Evolutionary conservation across 2,329 filamentous ascomycete genomes (phyloP).

Genomic region (Ramularia collo-cygni): DNA sequence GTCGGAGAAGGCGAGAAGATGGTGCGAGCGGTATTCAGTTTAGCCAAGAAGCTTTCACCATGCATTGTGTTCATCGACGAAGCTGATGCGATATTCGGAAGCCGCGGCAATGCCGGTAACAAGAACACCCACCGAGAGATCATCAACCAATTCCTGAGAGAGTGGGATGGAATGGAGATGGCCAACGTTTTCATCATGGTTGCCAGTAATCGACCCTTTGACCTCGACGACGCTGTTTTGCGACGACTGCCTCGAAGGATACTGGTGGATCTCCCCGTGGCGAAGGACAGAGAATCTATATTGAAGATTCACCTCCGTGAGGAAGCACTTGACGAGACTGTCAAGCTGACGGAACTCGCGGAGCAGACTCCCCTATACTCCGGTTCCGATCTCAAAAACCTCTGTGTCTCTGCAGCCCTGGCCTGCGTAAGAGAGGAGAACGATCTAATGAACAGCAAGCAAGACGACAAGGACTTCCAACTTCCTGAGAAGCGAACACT

Average conservation of each 20-base stretch:
- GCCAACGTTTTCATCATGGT: slow-evolving; percentile 92
- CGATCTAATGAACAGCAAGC: slow-evolving; percentile 30
- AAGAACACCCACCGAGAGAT: slow-evolving; percentile 74
- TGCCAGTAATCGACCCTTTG: slow-evolving; percentile 90
- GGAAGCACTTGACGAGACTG: slow-evolving; percentile 55
- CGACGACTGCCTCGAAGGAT: slow-evolving; percentile 67
- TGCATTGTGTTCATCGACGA: slow-evolving; percentile 97
- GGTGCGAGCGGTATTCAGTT: slow-evolving; percentile 80
- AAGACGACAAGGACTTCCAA: slow-evolving; percentile 36
- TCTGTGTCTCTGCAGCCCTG: slow-evolving; percentile 72
- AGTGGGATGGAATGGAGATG: slow-evolving; percentile 88
- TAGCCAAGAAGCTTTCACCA: slow-evolving; percentile 85
- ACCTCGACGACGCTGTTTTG: slow-evolving; percentile 82
- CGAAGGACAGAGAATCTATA: slow-evolving; percentile 60
- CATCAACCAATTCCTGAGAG: slow-evolving; percentile 92
- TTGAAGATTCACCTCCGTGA: slow-evolving; percentile 63
- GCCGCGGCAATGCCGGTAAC: slow-evolving; percentile 59
- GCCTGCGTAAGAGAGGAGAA: slow-evolving; percentile 72
- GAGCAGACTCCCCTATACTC: slow-evolving; percentile 69
- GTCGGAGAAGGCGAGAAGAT: slow-evolving; percentile 97
- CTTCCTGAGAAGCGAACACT: slow-evolving; percentile 67
- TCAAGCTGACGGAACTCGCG: slow-evolving; percentile 58
- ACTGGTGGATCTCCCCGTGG: slow-evolving; percentile 64
- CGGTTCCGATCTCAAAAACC: slow-evolving; percentile 75
- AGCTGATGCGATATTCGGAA: slow-evolving; percentile 84